A percentile compares a stretch with the other conserved stretches of the same genome.
phyloP scores from a whole-genome alignment of 225 moss, liverwort and hornwort species.

The Physcomitrellopsis africana region DNA sequence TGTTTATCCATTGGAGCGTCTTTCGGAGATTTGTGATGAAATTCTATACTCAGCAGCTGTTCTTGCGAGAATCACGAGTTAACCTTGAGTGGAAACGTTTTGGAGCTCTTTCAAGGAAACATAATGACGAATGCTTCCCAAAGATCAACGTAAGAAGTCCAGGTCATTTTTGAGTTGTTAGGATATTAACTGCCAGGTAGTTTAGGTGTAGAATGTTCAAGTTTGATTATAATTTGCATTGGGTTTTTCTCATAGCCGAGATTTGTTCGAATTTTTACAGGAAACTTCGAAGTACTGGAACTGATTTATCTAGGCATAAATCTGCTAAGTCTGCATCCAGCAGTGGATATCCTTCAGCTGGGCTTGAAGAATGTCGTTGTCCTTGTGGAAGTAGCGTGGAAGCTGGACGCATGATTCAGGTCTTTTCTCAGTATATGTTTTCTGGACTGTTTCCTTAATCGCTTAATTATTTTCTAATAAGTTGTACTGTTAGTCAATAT shows the following conservation, averaged over 20 bases:
- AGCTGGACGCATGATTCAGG: constrained; percentile 83
- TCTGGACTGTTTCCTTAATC: neutral
- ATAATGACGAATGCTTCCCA: neutral
- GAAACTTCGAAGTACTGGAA: constrained; percentile 71
- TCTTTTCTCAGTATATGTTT: constrained; percentile 16
- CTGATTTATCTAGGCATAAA: constrained; percentile 68
- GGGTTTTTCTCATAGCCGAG: constrained; percentile 12
- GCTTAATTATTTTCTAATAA: neutral
- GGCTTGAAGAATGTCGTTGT: constrained; percentile 69
- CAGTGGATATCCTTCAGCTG: constrained; percentile 84
- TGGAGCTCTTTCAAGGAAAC: constrained; percentile 4
- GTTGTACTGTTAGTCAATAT: neutral
- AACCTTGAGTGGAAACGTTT: constrained; percentile 7
- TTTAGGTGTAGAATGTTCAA: neutral
- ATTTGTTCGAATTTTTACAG: constrained; percentile 39
- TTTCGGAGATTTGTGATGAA: neutral
- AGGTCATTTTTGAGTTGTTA: neutral
- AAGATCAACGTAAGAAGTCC: neutral
- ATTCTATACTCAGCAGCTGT: neutral
- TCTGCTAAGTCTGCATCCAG: constrained; percentile 82
- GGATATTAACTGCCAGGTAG: neutral
- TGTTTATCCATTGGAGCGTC: constrained; percentile 1
- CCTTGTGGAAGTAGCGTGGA: constrained; percentile 74
- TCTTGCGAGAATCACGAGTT: neutral
- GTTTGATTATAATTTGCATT: neutral